phyloP scores from a whole-genome alignment of 305 asterid genomes.

The Plantago coronopus region DNA sequence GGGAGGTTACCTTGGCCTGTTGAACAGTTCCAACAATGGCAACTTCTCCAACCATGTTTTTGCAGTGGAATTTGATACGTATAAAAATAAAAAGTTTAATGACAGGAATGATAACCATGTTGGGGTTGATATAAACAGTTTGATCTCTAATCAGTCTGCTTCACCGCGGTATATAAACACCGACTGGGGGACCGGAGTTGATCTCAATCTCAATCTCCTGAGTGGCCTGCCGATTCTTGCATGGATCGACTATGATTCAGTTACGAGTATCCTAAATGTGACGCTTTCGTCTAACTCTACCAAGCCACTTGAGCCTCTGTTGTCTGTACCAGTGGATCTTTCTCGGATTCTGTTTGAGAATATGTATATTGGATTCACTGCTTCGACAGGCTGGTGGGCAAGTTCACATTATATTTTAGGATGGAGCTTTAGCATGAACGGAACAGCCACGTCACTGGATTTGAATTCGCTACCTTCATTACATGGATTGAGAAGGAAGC shows the following conservation, averaged over 20 bases:
- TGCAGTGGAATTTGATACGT: constrained; percentile 32
- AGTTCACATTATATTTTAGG: constrained; percentile 8
- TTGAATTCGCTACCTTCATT: not conserved
- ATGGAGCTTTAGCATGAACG: constrained; percentile 8
- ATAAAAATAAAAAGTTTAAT: constrained; percentile 1
- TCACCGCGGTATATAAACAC: constrained; percentile 21
- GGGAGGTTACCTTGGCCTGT: constrained; percentile 24
- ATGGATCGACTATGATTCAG: constrained; percentile 31
- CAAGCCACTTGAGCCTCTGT: not conserved
- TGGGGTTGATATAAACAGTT: constrained; percentile 28
- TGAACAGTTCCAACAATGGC: constrained; percentile 23
- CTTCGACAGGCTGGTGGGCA: not conserved
- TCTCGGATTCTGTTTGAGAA: not conserved
- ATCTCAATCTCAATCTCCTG: constrained; percentile 11
- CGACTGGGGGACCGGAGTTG: not conserved
- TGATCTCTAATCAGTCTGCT: constrained; percentile 16
- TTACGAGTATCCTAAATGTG: constrained; percentile 17
- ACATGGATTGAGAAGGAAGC: not conserved
- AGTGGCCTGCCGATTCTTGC: constrained; percentile 26
- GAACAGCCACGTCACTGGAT: not conserved
- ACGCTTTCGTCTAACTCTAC: constrained; percentile 10
- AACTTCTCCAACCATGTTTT: constrained; percentile 26
- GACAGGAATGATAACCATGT: constrained; percentile 30
- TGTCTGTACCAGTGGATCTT: not conserved
- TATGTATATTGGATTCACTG: constrained; percentile 9